Evolutionary conservation across 2,329 filamentous ascomycete genomes (phyloP).

Genomic region (Myriangium duriaei): DNA sequence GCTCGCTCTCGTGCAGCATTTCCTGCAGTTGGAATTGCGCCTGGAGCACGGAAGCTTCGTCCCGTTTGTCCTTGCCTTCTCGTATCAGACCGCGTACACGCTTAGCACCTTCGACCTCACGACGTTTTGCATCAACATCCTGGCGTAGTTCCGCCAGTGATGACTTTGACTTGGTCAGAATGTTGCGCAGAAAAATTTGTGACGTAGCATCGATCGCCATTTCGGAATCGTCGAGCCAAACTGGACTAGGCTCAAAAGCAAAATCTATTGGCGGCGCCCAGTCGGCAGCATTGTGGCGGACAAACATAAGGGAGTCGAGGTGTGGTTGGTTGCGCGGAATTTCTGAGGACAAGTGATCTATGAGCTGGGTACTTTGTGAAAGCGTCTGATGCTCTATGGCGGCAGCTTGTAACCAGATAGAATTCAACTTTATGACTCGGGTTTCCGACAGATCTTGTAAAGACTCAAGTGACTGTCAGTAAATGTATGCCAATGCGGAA

Average conservation of each 20-base stretch:
- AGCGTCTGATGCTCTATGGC: conserved; percentile 71
- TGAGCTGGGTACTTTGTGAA: conserved; percentile 56
- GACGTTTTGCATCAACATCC: conserved; percentile 73
- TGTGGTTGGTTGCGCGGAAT: conserved; percentile 78
- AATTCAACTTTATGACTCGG: conserved; percentile 69
- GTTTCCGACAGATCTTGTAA: conserved; percentile 90
- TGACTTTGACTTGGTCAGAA: conserved; percentile 79
- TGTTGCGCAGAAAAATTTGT: conserved; percentile 82
- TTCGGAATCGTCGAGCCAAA: conserved; percentile 86
- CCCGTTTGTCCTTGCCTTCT: conserved; percentile 75
- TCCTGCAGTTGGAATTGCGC: conserved; percentile 79
- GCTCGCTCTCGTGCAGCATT: conserved; percentile 69
- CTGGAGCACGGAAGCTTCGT: conserved; percentile 74
- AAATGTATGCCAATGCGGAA: too few relatives aligned
- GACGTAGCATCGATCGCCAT: conserved; percentile 81
- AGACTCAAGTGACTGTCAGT: conserved; percentile 31
- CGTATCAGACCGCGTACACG: conserved; percentile 61
- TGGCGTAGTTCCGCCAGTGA: conserved; percentile 67
- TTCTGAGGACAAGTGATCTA: conserved; percentile 63
- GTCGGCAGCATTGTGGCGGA: conserved; percentile 65
- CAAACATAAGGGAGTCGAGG: conserved; percentile 96
- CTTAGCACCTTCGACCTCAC: conserved; percentile 71
- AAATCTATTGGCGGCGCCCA: conserved; percentile 81
- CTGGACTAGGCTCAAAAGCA: conserved; percentile 81
- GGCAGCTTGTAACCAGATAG: conserved; percentile 70